phyloP scores from a whole-genome alignment of 352 stramenopile genomes.

The Chrysophaeum taylorii region DNA sequence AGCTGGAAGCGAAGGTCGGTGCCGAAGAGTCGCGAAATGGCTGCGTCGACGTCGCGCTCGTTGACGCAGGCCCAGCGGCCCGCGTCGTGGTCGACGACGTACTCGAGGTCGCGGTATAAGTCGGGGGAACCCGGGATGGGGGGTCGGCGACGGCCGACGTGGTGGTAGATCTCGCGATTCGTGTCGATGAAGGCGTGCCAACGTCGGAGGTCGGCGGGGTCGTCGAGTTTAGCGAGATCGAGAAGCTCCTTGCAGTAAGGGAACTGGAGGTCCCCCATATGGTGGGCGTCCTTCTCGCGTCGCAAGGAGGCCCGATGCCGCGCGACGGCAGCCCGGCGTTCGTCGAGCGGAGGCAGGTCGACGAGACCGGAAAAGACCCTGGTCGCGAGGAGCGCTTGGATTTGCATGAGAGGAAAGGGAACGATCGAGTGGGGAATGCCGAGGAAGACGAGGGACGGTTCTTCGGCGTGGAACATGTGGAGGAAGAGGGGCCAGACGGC shows the following conservation, averaged over 20 bases:
- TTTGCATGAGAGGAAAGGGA: slow-evolving; percentile 9
- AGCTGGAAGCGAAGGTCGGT: no score
- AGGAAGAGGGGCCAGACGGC: slow-evolving; percentile 21
- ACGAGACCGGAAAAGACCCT: background rate
- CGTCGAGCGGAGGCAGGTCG: background rate
- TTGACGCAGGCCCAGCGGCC: background rate
- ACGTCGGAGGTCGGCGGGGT: no score
- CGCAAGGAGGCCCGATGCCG: background rate
- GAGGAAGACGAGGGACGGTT: slow-evolving; percentile 24
- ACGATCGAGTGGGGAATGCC: slow-evolving; percentile 28
- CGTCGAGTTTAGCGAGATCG: background rate
- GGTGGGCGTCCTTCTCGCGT: background rate
- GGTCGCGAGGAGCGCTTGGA: background rate
- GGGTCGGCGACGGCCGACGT: background rate
- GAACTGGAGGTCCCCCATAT: background rate
- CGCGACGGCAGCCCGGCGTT: background rate
- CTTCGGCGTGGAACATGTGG: slow-evolving; percentile 21
- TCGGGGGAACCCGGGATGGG: background rate
- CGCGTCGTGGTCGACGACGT: background rate
- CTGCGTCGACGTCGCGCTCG: background rate
- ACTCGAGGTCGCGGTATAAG: background rate
- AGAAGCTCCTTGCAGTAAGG: background rate
- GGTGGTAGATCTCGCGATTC: background rate
- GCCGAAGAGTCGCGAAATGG: no score
- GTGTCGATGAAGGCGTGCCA: background rate